These are phyloP conservation scores for Aspergillus udagawae DNA, from an alignment of 2,329 filamentous ascomycete genomes.

Conservation along the genomic window DNA sequence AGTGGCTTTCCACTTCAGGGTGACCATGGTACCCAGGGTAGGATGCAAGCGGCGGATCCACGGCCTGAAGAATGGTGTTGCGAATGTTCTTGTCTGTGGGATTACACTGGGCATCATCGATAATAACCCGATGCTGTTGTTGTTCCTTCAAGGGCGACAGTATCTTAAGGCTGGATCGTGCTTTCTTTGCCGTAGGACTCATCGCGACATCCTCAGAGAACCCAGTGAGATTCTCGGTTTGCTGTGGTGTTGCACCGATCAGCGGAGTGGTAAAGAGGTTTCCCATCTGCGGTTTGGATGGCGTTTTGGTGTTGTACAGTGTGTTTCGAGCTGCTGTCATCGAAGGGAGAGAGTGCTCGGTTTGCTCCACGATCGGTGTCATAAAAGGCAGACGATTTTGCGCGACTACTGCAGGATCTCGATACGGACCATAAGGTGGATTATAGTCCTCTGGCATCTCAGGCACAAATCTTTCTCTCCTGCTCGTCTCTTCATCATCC, in stretches of 20 bases:
- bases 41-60: slow-evolving; percentile 67
- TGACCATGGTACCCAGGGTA: slow-evolving; percentile 81
- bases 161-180: slow-evolving; percentile 20
- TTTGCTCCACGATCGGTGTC: slow-evolving; percentile 96
- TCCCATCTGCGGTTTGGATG: slow-evolving; percentile 57
- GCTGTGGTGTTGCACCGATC: slow-evolving; percentile 58
- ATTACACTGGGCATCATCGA: slow-evolving; percentile 81
- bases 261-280: slow-evolving; percentile 66
- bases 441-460: slow-evolving; percentile 84
- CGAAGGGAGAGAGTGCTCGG: slow-evolving; percentile 75
- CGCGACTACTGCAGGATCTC: slow-evolving; percentile 72
- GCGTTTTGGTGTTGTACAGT: slow-evolving; percentile 69
- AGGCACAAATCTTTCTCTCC: slow-evolving; percentile 47
- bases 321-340: slow-evolving; percentile 54
- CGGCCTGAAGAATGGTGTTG: slow-evolving; percentile 67
- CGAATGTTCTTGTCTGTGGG: slow-evolving; percentile 76
- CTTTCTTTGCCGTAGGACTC: slow-evolving; percentile 37
- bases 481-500: slow-evolving; percentile 29
- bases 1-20: slow-evolving; percentile 58
- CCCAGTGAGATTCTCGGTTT: slow-evolving; percentile 39
- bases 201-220: slow-evolving; percentile 33
- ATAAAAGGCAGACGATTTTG: slow-evolving; percentile 95
- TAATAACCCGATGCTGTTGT: slow-evolving; percentile 57
- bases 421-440: slow-evolving; percentile 72
- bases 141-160: slow-evolving; percentile 15